A percentile compares a stretch with the other conserved stretches of the same genome.
Evolutionary conservation across 2,329 filamentous ascomycete species (phyloP).

Genomic region (Coniochaeta prunicola): DNA sequence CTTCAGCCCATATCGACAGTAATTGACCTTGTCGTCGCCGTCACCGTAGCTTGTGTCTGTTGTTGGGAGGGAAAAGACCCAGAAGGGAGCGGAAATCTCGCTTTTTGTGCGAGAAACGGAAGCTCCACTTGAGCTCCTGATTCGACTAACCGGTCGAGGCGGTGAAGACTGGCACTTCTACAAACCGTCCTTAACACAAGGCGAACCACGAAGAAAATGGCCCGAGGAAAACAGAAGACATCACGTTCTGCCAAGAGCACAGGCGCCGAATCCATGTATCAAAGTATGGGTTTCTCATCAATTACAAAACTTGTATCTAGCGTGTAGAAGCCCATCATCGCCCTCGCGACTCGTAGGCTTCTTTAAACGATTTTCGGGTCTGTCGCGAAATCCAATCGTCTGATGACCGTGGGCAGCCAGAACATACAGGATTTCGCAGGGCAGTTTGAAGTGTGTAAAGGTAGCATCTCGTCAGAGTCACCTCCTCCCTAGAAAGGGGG

Average conservation of each 20-base stretch:
- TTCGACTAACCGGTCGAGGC: neutral
- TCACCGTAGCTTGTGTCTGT: neutral
- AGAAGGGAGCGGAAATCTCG: neutral
- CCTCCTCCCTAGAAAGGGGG: neutral
- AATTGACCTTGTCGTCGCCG: neutral
- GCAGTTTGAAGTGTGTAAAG: neutral
- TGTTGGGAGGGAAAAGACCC: neutral
- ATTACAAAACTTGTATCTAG: constrained; percentile 4
- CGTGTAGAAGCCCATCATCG: neutral
- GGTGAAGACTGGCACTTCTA: neutral
- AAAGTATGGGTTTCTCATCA: neutral
- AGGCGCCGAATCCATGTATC: neutral
- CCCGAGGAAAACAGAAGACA: neutral
- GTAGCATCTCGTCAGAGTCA: neutral
- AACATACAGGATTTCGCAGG: neutral
- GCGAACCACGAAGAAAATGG: neutral
- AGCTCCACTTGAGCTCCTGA: neutral
- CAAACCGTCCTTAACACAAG: neutral
- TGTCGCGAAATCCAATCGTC: neutral
- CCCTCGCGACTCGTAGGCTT: neutral
- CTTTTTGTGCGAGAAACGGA: neutral
- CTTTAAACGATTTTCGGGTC: neutral
- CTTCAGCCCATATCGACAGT: neutral
- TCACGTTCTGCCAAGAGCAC: neutral
- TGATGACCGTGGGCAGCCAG: neutral